Evolutionary conservation across 805 yeast genomes (phyloP), one percentile per base, ranked within the genome.

Genomic region (Suhomyces kilbournensis): DNA sequence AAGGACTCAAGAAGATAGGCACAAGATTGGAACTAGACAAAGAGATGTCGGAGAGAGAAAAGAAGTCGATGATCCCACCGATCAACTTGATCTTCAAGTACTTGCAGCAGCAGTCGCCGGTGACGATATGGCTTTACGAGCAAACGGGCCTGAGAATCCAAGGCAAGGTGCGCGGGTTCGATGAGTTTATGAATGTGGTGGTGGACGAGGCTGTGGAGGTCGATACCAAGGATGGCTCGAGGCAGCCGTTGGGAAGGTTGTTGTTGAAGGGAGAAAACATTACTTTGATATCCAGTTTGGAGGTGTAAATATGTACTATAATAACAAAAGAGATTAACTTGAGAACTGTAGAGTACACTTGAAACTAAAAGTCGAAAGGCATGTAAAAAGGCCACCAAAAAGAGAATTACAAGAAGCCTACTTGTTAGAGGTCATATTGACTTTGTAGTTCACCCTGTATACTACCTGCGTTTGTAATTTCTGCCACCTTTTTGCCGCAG

Each of bases 201-300:
- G 57, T 82, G 12, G 85, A 81, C 52, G 84, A 82, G 25, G 85
- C 85, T 1, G 71, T 74, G 14, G 97, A 96, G 60, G 75, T 93
- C 5, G 74, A 78, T 49, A 69, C 71, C 4, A 65, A 65, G n/a
- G 79, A 78, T 38, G 83, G 83, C 1, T 56, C 76, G 1, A 74
- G 74, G 50, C 79, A 82, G 25, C 69, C 71, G n/a, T 63, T 90
- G 52, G 97, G 97, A 1, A 75, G 88, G 53, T 81, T 94, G 22
- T 67, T 94, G 58, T 74, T 94, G 52, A 94, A 94, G 69, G 99
- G 99, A 3, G 99, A 94, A 65, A 94, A 91, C 65, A 89, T 94
- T 44, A 86, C 97, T 7, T 71, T 93, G 52, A 86, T 94, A 15
- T 67, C 74, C 15, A 63, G 74, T 47, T 59, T 69, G 52, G 78